Percentiles rank a stretch among this genome's conserved stretches.
Evolutionary conservation across 257 asterid genomes (phyloP).

Genomic region (Euphrasia confusa): DNA sequence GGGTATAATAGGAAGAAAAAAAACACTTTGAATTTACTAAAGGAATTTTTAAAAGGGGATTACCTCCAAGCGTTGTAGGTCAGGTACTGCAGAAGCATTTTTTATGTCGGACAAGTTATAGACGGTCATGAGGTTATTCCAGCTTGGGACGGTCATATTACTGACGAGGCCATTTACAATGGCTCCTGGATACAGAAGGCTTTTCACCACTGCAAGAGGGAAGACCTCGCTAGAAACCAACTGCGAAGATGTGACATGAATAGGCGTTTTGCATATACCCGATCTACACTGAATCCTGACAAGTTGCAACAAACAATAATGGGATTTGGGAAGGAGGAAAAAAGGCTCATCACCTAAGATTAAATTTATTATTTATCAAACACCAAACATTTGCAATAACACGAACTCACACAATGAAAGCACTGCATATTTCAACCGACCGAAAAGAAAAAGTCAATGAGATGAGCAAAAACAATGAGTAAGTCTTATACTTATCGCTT

Average conservation of each 20-base stretch:
- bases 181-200: constrained; percentile 93
- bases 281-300: constrained; percentile 90
- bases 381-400: constrained; percentile 5
- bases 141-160: constrained; percentile 58
- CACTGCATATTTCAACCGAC: neutral
- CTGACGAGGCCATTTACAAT: constrained; percentile 45
- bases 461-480: neutral
- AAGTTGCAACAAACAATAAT: constrained; percentile 15
- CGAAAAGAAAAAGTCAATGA: neutral
- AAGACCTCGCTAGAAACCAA: constrained; percentile 76
- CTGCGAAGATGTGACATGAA: constrained; percentile 86
- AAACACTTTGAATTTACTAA: too few species aligned
- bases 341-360: neutral
- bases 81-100: constrained; percentile 68
- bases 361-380: constrained; percentile 4
- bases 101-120: constrained; percentile 76
- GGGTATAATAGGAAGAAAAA: too few species aligned
- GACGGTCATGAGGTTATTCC: constrained; percentile 57
- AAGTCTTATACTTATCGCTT: neutral
- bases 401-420: neutral
- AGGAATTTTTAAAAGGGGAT: neutral
- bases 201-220: constrained; percentile 80
- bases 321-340: neutral
- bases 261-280: constrained; percentile 79
- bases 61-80: constrained; percentile 92